These are phyloP conservation scores for Adansonia gregorii DNA, from an alignment of 441 rosid genomes.

Conservation along the genomic window DNA sequence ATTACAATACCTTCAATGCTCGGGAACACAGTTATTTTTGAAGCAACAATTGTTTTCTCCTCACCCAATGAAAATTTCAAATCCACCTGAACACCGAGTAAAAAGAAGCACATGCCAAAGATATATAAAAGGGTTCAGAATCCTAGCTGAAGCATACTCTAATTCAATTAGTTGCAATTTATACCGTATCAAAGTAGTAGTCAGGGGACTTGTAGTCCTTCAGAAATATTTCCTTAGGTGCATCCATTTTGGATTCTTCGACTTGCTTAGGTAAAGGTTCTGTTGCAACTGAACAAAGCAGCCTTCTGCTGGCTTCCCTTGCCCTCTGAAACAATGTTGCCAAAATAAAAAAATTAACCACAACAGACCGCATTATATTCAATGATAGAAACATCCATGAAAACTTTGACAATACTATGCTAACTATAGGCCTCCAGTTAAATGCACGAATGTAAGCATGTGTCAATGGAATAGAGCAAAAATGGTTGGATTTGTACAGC, in stretches of 20 bases:
- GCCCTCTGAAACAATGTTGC: constrained; percentile 51
- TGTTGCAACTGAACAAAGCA: constrained; percentile 79
- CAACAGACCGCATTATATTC: constrained; percentile 8
- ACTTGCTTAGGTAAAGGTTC: constrained; percentile 60
- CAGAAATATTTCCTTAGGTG: constrained; percentile 87
- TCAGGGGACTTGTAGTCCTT: constrained; percentile 93
- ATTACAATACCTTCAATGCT: constrained; percentile 70
- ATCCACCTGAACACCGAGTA: constrained; percentile 66
- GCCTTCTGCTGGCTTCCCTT: constrained; percentile 50
- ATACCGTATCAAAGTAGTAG: constrained; percentile 87
- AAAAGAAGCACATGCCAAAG: constrained; percentile 23
- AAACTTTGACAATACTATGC: not conserved
- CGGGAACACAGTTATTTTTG: constrained; percentile 74
- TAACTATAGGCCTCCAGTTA: not conserved
- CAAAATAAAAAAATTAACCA: constrained; percentile 24
- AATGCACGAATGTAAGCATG: not conserved
- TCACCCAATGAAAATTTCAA: constrained; percentile 81
- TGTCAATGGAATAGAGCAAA: not conserved
- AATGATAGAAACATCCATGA: not conserved
- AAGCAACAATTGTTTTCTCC: constrained; percentile 90
- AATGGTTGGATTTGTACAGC: constrained; percentile 12
- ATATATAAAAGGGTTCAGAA: constrained; percentile 6
- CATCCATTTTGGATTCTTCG: constrained; percentile 71
- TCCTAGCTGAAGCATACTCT: constrained; percentile 17
- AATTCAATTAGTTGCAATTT: not conserved